Evolutionary conservation across 73 alveolate genomes (phyloP).

Genomic region (Urostyla sp.): DNA sequence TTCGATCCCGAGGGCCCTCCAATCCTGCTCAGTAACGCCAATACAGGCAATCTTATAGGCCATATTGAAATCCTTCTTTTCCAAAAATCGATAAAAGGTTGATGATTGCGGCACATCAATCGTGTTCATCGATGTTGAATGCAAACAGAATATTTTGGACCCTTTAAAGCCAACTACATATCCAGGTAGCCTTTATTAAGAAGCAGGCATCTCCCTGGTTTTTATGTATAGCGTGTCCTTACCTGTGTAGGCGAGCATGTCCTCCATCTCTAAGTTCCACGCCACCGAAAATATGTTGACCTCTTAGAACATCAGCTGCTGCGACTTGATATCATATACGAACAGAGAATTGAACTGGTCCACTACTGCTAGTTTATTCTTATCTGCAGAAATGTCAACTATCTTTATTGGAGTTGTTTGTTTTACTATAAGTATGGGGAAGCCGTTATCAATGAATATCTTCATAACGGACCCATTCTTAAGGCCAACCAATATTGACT

Average conservation of each 20-base stretch:
- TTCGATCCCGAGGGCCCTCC: slow-evolving; percentile 97
- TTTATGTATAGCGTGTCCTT: slow-evolving; percentile 65
- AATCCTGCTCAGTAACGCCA: slow-evolving; percentile 98
- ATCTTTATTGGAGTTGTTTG: slow-evolving; percentile 90
- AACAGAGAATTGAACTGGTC: slow-evolving; percentile 91
- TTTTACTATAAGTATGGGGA: slow-evolving; percentile 95
- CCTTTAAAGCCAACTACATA: slow-evolving; percentile 98
- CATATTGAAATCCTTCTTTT: slow-evolving; percentile 90
- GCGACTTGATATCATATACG: slow-evolving; percentile 90
- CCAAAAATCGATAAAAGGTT: slow-evolving; percentile 92
- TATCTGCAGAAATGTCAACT: slow-evolving; percentile 87
- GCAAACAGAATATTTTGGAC: slow-evolving; percentile 94
- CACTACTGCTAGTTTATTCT: slow-evolving; percentile 91
- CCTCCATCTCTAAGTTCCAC: slow-evolving; percentile 98
- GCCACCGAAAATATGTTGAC: slow-evolving; percentile 94
- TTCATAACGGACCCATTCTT: slow-evolving; percentile 87
- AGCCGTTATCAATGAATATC: slow-evolving; percentile 96
- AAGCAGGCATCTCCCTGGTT: slow-evolving; percentile 84
- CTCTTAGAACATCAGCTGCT: slow-evolving; percentile 88
- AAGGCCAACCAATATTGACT: slow-evolving; percentile 94
- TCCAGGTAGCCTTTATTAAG: slow-evolving; percentile 90
- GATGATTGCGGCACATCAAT: slow-evolving; percentile 97
- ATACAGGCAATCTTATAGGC: slow-evolving; percentile 95
- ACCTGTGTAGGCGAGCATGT: slow-evolving; percentile 88
- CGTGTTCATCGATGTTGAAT: slow-evolving; percentile 80